Evolutionary conservation across 1,284 basidiomycete species (phyloP), one percentile per base, ranked within the genome.

Genomic region (Leucoagaricus sp.): DNA sequence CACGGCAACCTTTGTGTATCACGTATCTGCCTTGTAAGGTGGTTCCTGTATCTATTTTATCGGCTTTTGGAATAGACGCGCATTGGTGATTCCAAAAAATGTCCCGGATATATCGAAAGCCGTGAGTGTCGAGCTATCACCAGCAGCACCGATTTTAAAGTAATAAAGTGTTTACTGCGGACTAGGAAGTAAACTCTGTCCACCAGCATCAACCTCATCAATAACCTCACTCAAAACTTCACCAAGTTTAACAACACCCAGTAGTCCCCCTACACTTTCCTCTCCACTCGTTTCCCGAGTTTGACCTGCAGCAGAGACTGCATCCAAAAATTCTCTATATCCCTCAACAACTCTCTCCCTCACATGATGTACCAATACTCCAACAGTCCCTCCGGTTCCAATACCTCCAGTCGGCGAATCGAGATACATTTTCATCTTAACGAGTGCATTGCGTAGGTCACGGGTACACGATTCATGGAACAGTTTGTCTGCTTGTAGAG

Each of bases 281-380:
- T 41, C 49, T 49, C 55, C 54, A 44, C 36, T 28, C 47, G 38
- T 42, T 5, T 2, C 8, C 5, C 19, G 40, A 19, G 40, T 4
- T 13, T 41, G 40, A 29, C 33, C 54, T 47, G 51, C 49, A 29
- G 47, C 8, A 49, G 51, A 49, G 41, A 54, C 48, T 19, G 31
- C 60, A 49, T 64, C 83, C 64, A 85, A 76, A 72, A 93, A 94
- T 36, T 79, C 78, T 59, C 79, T 76, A 71, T 94, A 96, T 36
- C 81, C 81, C 55, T 89, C 86, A 57, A 85, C 78, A 15, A 95
- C 81, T n/a, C 84, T 80, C 46, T 87, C 89, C 66, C 85, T 78
- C 19, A 91, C 79, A 61, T 94, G 93, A 25, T 84, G 83, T 17
- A 95, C 70, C 49, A 96, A 73, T 3, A 96, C 86, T 1, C 75